Evolutionary conservation across 2,329 filamentous ascomycete species (phyloP).

Genomic region (Botrytis byssoidea): DNA sequence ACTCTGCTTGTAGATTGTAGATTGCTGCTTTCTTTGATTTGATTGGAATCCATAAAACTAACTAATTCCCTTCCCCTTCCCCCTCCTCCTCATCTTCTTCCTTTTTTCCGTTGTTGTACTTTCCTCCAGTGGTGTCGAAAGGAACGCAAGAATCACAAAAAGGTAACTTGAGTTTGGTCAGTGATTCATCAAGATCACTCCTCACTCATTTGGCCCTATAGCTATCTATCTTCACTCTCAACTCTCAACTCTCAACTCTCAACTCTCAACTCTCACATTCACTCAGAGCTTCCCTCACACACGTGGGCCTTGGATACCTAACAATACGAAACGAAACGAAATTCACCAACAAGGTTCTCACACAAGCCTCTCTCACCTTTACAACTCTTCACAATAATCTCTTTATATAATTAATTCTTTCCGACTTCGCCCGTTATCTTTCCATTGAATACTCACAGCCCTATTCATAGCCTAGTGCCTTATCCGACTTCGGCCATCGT

Average conservation of each 20-base stretch:
- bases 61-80: neutral
- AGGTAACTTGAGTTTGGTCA: neutral
- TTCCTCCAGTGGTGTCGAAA: neutral
- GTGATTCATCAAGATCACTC: neutral
- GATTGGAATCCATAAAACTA: constrained; percentile 4
- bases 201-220: neutral
- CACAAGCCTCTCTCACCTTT: neutral
- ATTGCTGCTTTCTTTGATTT: neutral
- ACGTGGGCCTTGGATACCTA: too few relatives aligned
- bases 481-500: constrained; percentile 4
- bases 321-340: neutral
- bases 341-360: neutral
- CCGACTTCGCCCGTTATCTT: constrained; percentile 1
- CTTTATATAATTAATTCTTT: constrained; percentile 3
- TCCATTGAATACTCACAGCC: neutral
- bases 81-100: neutral
- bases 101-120: neutral
- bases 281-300: neutral
- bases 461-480: neutral
- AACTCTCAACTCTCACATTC: neutral
- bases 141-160: too few relatives aligned
- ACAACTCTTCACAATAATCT: neutral
- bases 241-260: neutral
- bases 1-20: neutral
- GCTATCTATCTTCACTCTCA: neutral